Evolutionary conservation across 306 rosid genomes (phyloP).

Genomic region (Casuarina equisetifolia): DNA sequence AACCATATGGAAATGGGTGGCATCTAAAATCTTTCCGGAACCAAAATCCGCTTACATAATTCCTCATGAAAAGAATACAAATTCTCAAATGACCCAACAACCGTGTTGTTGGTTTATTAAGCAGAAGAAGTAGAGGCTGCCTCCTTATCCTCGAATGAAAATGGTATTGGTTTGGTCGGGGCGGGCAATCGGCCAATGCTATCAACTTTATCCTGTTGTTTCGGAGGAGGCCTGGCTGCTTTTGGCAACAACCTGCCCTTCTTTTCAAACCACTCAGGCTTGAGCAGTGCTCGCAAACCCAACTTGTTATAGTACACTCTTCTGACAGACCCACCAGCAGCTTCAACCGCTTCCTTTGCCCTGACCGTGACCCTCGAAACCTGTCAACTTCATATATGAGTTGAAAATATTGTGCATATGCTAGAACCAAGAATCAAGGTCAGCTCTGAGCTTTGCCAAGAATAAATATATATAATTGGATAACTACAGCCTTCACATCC

Average conservation of each 20-base stretch:
- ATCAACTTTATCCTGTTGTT: slow-evolving; percentile 76
- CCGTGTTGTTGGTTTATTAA: slow-evolving; percentile 16
- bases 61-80: slow-evolving; percentile 2
- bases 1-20: background rate
- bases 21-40: slow-evolving; percentile 16
- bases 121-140: slow-evolving; percentile 33
- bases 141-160: slow-evolving; percentile 47
- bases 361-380: slow-evolving; percentile 90
- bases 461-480: background rate
- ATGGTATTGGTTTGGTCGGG: slow-evolving; percentile 84
- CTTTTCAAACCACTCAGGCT: slow-evolving; percentile 96
- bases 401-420: background rate
- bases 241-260: slow-evolving; percentile 89
- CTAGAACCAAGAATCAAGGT: background rate
- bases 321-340: slow-evolving; percentile 89
- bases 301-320: slow-evolving; percentile 84
- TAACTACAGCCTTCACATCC: background rate
- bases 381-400: slow-evolving; percentile 38
- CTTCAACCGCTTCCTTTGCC: slow-evolving; percentile 90
- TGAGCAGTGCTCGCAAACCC: slow-evolving; percentile 76
- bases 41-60: background rate
- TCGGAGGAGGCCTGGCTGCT: slow-evolving; percentile 97
- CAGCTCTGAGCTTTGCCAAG: background rate
- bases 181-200: slow-evolving; percentile 95
- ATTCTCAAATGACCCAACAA: slow-evolving; percentile 16